Evolutionary conservation across 1,139 yeast species (phyloP).

Genomic region (Protomyces gravidus): DNA sequence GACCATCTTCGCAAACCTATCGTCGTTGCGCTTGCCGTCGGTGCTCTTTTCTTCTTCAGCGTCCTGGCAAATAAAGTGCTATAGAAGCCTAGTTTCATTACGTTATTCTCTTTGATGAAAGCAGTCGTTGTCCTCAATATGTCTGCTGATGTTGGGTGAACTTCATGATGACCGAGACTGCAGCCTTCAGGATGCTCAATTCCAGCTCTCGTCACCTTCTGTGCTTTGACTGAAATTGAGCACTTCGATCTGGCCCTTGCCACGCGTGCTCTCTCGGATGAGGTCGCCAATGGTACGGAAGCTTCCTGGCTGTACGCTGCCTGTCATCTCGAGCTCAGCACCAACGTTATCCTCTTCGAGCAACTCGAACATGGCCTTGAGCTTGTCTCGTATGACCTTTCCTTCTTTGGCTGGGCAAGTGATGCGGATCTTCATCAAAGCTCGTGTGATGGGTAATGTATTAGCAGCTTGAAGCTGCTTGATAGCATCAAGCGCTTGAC

Average conservation of each 20-base stretch:
- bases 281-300: slow-evolving; percentile 66
- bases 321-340: slow-evolving; percentile 57
- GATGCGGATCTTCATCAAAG: slow-evolving; percentile 81
- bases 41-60: slow-evolving; percentile 3
- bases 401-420: slow-evolving; percentile 48
- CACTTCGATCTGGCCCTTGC: slow-evolving; percentile 70
- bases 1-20: slow-evolving; percentile 14
- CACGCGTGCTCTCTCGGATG: slow-evolving; percentile 52
- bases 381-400: slow-evolving; percentile 49
- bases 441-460: slow-evolving; percentile 86
- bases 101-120: too few species aligned
- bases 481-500: slow-evolving; percentile 79
- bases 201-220: slow-evolving; percentile 26
- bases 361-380: slow-evolving; percentile 51
- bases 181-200: too few species aligned
- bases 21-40: slow-evolving; percentile 6
- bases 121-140: too few species aligned
- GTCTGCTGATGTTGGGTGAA: too few species aligned
- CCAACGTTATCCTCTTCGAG: slow-evolving; percentile 53
- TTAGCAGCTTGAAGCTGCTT: slow-evolving; percentile 70
- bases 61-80: neutral
- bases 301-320: slow-evolving; percentile 82
- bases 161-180: too few species aligned
- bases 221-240: slow-evolving; percentile 39
- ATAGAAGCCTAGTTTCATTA: too few species aligned